Evolutionary conservation across 805 yeast species (phyloP).

Genomic region (Hemisphaericaspora nanyangensis): DNA sequence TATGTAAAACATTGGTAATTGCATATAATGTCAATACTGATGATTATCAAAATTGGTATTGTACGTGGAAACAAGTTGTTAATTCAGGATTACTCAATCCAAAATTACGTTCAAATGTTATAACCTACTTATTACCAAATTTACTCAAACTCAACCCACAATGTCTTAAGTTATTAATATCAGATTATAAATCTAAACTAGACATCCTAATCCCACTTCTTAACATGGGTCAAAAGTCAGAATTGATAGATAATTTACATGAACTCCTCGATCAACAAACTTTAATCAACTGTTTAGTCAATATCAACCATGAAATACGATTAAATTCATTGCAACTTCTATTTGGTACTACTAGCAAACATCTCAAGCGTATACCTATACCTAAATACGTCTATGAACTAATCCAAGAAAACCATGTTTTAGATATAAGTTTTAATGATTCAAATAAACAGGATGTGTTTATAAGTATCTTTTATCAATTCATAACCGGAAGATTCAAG

Average conservation of each 20-base stretch:
- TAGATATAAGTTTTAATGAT: slow-evolving; percentile 58
- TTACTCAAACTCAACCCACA: slow-evolving; percentile 51
- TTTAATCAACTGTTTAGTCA: slow-evolving; percentile 36
- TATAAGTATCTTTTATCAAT: slow-evolving; percentile 55
- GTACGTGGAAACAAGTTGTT: slow-evolving; percentile 46
- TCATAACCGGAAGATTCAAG: slow-evolving; percentile 54
- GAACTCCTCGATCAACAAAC: slow-evolving; percentile 2
- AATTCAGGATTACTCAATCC: slow-evolving; percentile 27
- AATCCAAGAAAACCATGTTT: slow-evolving; percentile 31
- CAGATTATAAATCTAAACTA: slow-evolving; percentile 24
- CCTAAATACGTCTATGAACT: slow-evolving; percentile 40
- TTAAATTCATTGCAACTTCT: slow-evolving; percentile 58
- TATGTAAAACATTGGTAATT: slow-evolving; percentile 53
- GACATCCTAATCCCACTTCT: slow-evolving; percentile 50
- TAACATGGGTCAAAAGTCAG: slow-evolving; percentile 61
- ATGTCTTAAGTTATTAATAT: slow-evolving; percentile 19
- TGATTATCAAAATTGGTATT: slow-evolving; percentile 44
- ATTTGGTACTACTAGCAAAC: slow-evolving; percentile 52
- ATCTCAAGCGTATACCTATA: slow-evolving; percentile 48
- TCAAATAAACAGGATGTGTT: slow-evolving; percentile 51
- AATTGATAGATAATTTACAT: slow-evolving; percentile 8
- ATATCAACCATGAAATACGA: slow-evolving; percentile 39
- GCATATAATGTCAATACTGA: slow-evolving; percentile 21
- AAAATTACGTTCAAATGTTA: slow-evolving; percentile 43
- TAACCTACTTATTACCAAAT: slow-evolving; percentile 58